phyloP scores from a whole-genome alignment of 2,329 filamentous ascomycete species.

The Graphilbum fragrans region DNA sequence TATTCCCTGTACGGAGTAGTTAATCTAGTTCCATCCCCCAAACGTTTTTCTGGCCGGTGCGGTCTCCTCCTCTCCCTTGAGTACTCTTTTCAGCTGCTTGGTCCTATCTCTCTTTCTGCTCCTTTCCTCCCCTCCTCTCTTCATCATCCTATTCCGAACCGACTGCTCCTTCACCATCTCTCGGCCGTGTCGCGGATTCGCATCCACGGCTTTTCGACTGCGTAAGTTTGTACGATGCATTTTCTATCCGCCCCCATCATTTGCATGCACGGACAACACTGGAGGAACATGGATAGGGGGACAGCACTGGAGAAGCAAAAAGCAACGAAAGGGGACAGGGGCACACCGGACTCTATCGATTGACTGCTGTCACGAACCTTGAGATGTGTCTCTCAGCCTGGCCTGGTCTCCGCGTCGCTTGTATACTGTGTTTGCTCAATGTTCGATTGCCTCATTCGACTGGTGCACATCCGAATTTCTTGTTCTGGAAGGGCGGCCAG shows the following conservation, averaged over 20 bases:
- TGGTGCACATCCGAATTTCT: too few relatives aligned
- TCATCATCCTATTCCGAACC: background rate
- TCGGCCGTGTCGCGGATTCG: background rate
- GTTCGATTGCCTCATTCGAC: too few relatives aligned
- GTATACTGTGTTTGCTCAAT: too few relatives aligned
- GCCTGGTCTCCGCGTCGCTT: too few relatives aligned
- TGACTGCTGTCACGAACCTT: too few relatives aligned
- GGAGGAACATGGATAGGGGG: background rate
- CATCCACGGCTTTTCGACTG: background rate
- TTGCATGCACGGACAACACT: background rate
- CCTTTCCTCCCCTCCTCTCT: background rate
- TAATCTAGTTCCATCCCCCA: background rate
- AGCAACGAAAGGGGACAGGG: background rate
- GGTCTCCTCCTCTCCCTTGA: constrained; percentile 5
- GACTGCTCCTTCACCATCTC: background rate
- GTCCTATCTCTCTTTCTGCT: background rate
- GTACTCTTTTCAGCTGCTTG: background rate
- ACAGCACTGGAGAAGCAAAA: background rate
- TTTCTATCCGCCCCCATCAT: background rate
- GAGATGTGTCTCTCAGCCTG: too few relatives aligned
- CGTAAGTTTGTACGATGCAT: background rate
- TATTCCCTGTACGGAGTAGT: background rate
- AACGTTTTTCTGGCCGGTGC: background rate
- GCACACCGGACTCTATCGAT: too few relatives aligned
- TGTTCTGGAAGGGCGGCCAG: too few relatives aligned